These are phyloP conservation scores for Friedmanniomyces simplex DNA, from an alignment of 495 filamentous ascomycete genomes.

Conservation along the genomic window DNA sequence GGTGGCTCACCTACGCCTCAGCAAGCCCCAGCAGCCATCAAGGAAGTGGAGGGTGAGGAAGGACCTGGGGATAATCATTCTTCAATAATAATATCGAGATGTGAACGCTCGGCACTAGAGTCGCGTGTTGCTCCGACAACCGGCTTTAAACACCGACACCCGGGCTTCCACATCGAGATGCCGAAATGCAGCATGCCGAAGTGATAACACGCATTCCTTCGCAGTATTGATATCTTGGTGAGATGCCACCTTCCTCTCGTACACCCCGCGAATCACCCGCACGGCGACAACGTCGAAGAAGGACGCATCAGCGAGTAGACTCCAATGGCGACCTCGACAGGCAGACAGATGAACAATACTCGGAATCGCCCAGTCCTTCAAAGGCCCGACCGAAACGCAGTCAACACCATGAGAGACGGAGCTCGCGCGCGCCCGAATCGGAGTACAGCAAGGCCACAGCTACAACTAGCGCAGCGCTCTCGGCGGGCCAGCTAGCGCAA, in stretches of 20 bases:
- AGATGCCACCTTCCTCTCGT: conserved; percentile 2
- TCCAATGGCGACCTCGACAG: conserved; percentile 25
- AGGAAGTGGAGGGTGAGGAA: no score
- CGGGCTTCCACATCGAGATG: not conserved
- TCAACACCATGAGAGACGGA: conserved; percentile 1
- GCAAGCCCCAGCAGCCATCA: no score
- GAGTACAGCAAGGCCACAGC: conserved; percentile 14
- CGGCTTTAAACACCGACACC: no score
- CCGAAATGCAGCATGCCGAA: not conserved
- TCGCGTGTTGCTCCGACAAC: no score
- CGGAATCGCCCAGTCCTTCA: conserved; percentile 20
- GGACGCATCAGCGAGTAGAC: conserved; percentile 30
- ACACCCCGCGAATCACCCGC: conserved; percentile 16
- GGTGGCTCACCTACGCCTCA: no score
- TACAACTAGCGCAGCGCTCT: conserved; percentile 20
- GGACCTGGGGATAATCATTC: no score
- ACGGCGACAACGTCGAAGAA: conserved; percentile 18
- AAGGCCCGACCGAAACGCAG: conserved; percentile 17
- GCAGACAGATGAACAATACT: conserved; percentile 9
- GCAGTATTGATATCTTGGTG: not conserved
- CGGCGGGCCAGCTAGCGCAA: conserved; percentile 28
- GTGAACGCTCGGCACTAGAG: no score
- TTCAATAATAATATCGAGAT: no score
- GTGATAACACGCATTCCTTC: not conserved
- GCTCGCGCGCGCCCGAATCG: conserved; percentile 5